A percentile compares a stretch with the other conserved stretches of the same genome.
These are phyloP conservation scores for Pseudocercospora cruenta DNA, from an alignment of 2,329 filamentous ascomycete genomes.

Conservation along the genomic window DNA sequence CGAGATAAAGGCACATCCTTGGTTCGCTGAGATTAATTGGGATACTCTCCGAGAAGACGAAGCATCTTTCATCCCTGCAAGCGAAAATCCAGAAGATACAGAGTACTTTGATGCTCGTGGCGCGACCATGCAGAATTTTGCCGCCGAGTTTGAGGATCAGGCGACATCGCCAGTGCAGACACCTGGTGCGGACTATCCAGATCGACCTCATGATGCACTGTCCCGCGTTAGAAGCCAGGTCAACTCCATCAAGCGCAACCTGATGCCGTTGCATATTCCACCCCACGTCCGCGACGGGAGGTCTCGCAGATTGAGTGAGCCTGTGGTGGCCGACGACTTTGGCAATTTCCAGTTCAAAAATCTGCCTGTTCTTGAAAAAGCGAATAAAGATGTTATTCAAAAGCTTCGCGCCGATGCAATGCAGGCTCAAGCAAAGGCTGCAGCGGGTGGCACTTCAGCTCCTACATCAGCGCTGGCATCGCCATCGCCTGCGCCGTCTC, in stretches of 20 bases:
- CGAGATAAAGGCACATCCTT: slow-evolving; percentile 86
- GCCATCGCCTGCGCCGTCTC: slow-evolving; percentile 63
- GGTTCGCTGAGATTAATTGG: slow-evolving; percentile 90
- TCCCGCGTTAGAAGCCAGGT: slow-evolving; percentile 87
- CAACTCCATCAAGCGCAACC: slow-evolving; percentile 79
- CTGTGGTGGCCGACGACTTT: slow-evolving; percentile 87
- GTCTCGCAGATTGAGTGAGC: slow-evolving; percentile 86
- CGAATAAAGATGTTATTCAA: slow-evolving; percentile 98
- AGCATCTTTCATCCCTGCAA: slow-evolving; percentile 89
- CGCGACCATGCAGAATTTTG: slow-evolving; percentile 88
- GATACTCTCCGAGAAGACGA: slow-evolving; percentile 90
- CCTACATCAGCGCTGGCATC: slow-evolving; percentile 50
- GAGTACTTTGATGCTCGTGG: slow-evolving; percentile 96
- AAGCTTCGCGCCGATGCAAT: slow-evolving; percentile 91
- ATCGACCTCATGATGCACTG: slow-evolving; percentile 91
- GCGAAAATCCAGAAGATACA: slow-evolving; percentile 93
- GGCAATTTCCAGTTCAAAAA: slow-evolving; percentile 98
- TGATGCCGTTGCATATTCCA: slow-evolving; percentile 95
- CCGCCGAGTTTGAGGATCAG: slow-evolving; percentile 92
- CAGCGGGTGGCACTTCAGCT: slow-evolving; percentile 45
- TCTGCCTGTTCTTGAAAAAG: slow-evolving; percentile 91
- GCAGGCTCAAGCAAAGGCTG: slow-evolving; percentile 63
- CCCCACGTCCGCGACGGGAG: slow-evolving; percentile 93
- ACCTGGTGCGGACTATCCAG: slow-evolving; percentile 76
- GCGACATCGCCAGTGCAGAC: slow-evolving; percentile 70